Evolutionary conservation across 2,329 filamentous ascomycete species (phyloP), one percentile per base, ranked within the genome.

Genomic region (Neonectria sp.): DNA sequence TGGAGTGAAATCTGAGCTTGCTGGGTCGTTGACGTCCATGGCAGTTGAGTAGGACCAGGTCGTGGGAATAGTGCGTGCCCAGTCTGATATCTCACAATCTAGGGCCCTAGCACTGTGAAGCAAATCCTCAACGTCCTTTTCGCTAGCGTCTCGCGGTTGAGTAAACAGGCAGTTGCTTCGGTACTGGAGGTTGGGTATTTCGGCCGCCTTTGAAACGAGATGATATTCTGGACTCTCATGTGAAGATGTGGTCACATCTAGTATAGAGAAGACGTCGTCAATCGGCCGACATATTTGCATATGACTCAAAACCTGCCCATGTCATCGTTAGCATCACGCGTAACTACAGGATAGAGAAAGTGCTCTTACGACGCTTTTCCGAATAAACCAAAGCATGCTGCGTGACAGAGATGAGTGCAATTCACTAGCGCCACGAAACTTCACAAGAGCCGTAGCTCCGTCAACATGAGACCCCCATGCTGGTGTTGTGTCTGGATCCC

Each of bases 331-430:
- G 11, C 25, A 17, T n/a, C n/a, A 37, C 40, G 15, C 6, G 4
- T 15, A 21, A 43, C 4, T 2, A 29, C 15, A 49, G 21, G 4
- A 12, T 12, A 31, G 29, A 31, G 5, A 31, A 33, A 24, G 33
- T 25, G 40, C n/a, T 46, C 67, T 56, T 59, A 69, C 67, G 4
- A 67, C 43, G 40, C 49, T 64, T 59, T 64, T 67, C 8, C 56
- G 55, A 21, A 67, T 35, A 24, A 69, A 69, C 13, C 4, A 60
- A 40, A 69, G 65, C 56, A 69, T 35, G 31, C 48, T 60, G 29
- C 56, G 64, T 31, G 63, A 62, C 29, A 67, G 24, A 3, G 56
- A 25, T 52, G 56, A 37, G 31, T 53, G 48, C 9, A 46, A 52
- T 17, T 27, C 37, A 17, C 24, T 27, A 6, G 13, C 5, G 27